Evolutionary conservation across 2,329 filamentous ascomycete species (phyloP), one percentile per base, ranked within the genome.

Genomic region (Fusarium sulawesiense): DNA sequence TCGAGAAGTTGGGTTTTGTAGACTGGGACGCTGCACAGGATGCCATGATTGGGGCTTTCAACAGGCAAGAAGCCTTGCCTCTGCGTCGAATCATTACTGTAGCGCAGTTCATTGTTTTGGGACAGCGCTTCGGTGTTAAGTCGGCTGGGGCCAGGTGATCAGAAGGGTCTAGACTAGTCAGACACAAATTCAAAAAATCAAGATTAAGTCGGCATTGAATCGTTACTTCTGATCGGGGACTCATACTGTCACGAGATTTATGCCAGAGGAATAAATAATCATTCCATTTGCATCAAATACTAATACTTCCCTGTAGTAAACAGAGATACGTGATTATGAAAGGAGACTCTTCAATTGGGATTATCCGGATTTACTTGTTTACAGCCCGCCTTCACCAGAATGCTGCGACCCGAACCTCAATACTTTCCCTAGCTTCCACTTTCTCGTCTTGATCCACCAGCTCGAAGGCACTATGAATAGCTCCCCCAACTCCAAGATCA

Each of bases 401-500:
- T 4, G 47, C 48, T 2, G 56, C 56, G 11, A 53, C 47, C 3
- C 56, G 50, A n/a, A 54, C 56, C 32, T 59, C 56, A 14, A 59
- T 59, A 7, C 56, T 59, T 11, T 59, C 48, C 2, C 56, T 23
- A 11, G 56, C 40, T 10, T 59, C 56, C 7, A 30, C 48, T 0
- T 27, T n/a, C 9, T 45, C 40, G 10, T 45, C 14, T n/a, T 59
- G 56, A 29, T 34, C 48, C 7, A 37, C 56, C 11, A 59, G 13
- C 18, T 59, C 56, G 29, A 59, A 59, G 4, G 56, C 56, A 37
- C 56, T 59, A 12, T 59, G 56, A 12, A 59, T n/a, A n/a, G 56
- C 47, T 14, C 56, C 56, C 6, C 56, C 56, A 16, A 59, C 56
- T 14, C 47, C 56, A 12, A 59, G 21, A 21, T 59, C 47, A 23